A percentile compares a stretch with the other conserved stretches of the same genome.
phyloP scores from a whole-genome alignment of 176 grass and related monocot species.

The bread wheat (Triticum aestivum) region DNA sequence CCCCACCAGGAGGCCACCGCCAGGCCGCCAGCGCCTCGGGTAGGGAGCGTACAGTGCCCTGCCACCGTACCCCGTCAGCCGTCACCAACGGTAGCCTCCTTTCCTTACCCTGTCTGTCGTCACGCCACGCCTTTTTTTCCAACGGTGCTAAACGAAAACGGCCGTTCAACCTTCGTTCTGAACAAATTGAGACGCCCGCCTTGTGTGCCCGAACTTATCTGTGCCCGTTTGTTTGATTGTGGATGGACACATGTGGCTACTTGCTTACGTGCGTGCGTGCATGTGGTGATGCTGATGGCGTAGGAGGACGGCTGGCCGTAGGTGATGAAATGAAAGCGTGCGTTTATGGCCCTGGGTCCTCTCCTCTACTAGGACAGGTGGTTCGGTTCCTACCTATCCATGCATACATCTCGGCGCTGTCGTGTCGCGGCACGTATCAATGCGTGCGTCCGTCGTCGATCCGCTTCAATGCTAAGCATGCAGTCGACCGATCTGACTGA shows the following conservation, averaged over 20 bases:
- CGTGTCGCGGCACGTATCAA: slow-evolving; percentile 24
- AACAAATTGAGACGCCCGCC: neutral
- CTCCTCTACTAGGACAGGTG: no score
- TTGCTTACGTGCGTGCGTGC: neutral
- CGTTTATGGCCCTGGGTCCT: slow-evolving; percentile 1
- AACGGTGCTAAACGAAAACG: neutral
- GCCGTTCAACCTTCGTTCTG: neutral
- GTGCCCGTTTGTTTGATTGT: neutral
- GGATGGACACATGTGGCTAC: neutral
- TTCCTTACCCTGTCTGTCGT: neutral
- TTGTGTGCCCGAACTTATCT: no score
- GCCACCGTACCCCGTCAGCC: neutral
- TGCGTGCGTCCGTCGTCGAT: neutral
- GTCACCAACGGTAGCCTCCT: neutral
- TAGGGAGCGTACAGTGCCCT: slow-evolving; percentile 18
- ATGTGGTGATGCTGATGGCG: neutral
- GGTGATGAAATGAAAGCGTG: slow-evolving; percentile 1
- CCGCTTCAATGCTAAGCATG: slow-evolving; percentile 29
- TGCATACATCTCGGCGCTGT: no score
- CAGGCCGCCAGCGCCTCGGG: slow-evolving; percentile 39
- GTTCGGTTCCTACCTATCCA: no score
- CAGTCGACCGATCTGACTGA: slow-evolving; percentile 36
- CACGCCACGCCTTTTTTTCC: neutral
- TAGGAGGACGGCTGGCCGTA: slow-evolving; percentile 5
- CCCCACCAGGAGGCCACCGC: slow-evolving; percentile 39